Evolutionary conservation across 2,329 filamentous ascomycete genomes (phyloP).

Genomic region (Massarina eburnea): DNA sequence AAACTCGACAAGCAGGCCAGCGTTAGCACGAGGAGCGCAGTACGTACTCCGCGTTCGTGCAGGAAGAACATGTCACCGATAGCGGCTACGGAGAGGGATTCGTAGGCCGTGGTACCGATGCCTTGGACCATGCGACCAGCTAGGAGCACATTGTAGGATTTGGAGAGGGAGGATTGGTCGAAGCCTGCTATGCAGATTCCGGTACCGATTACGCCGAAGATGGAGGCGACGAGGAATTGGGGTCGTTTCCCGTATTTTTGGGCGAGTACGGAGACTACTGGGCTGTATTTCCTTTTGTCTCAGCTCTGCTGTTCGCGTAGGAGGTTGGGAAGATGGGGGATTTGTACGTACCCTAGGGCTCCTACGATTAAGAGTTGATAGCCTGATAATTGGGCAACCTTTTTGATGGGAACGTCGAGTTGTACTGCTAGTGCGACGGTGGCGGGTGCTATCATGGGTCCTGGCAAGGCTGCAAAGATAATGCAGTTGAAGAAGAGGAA

Average conservation of each 20-base stretch:
- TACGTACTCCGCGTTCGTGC: constrained; percentile 34
- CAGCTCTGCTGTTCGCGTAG: background rate
- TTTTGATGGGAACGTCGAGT: constrained; percentile 26
- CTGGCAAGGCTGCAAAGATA: constrained; percentile 26
- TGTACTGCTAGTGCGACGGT: constrained; percentile 20
- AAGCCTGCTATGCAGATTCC: constrained; percentile 34
- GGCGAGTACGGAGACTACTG: constrained; percentile 35
- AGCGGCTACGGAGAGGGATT: constrained; percentile 35
- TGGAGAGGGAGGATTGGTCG: constrained; percentile 11
- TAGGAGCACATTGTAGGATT: constrained; percentile 36
- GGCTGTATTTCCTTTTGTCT: constrained; percentile 7
- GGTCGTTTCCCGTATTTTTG: constrained; percentile 41
- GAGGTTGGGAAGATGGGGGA: background rate
- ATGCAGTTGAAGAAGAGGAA: constrained; percentile 28
- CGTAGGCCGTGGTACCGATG: constrained; percentile 36
- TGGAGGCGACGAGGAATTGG: constrained; percentile 35
- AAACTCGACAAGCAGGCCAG: constrained; percentile 32
- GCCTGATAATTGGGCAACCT: constrained; percentile 23
- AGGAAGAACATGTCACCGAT: constrained; percentile 40
- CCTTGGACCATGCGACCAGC: constrained; percentile 37
- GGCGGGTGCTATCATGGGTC: constrained; percentile 26
- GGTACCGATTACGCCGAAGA: constrained; percentile 35
- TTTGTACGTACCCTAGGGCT: constrained; percentile 21
- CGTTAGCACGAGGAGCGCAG: constrained; percentile 33
- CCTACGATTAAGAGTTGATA: constrained; percentile 26